Conservation (phyloP, 2,329 filamentous ascomycete genomes). For the Phyllosticta paracitricarpa region DNA sequence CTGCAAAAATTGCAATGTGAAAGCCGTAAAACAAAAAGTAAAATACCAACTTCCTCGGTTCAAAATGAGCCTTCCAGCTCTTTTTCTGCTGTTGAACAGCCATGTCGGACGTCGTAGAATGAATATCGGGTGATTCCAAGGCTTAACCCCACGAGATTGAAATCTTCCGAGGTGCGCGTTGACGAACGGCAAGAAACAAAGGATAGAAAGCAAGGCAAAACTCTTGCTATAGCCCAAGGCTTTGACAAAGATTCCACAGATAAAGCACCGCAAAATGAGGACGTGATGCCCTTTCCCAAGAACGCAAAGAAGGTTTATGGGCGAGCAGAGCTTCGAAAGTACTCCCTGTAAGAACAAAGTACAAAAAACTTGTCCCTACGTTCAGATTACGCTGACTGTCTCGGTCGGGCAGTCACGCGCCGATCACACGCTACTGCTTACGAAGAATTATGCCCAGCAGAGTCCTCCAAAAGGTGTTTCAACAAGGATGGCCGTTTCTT, state of each 20-base stretch:
- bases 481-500: background rate
- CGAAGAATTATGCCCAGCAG: background rate
- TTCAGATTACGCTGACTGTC: background rate
- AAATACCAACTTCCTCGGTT: conserved; percentile 62
- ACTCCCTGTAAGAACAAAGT: background rate
- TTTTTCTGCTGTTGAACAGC: background rate
- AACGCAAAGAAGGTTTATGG: background rate
- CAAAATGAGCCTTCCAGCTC: conserved; percentile 39
- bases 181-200: too few relatives aligned
- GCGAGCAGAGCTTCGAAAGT: background rate
- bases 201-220: too few relatives aligned
- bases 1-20: conserved; percentile 69
- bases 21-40: conserved; percentile 72
- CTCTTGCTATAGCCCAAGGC: too few relatives aligned
- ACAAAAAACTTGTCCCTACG: background rate
- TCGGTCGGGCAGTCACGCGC: background rate
- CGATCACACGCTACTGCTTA: background rate
- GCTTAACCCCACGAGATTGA: background rate
- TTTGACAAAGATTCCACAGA: too few relatives aligned
- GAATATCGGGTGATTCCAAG: background rate
- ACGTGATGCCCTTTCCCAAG: background rate
- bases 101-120: background rate
- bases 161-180: background rate
- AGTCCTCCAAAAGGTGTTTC: background rate
- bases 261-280: background rate